Conservation (phyloP, 176 grass and related monocot genomes). For the Aegilops speltoides region DNA sequence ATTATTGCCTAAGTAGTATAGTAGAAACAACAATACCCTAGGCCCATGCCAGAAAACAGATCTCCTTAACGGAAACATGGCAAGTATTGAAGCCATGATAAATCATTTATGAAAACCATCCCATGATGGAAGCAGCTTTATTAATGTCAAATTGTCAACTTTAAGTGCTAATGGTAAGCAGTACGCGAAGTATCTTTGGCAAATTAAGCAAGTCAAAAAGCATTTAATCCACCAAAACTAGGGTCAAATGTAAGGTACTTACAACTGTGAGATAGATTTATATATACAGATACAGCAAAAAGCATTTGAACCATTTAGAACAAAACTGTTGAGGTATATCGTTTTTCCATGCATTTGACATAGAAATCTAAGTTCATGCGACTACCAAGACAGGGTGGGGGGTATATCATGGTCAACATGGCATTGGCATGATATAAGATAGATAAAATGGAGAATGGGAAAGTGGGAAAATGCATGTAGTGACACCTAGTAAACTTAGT, state of each 20-base stretch:
- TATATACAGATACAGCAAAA: background rate
- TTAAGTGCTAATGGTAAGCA: conserved; percentile 9
- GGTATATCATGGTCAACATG: conserved; percentile 6
- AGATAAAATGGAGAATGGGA: background rate
- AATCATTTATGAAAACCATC: conserved; percentile 1
- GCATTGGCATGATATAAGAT: conserved; percentile 16
- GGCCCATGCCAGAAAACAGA: background rate
- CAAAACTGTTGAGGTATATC: background rate
- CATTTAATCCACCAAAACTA: background rate
- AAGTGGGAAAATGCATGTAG: conserved; percentile 25
- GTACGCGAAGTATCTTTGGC: background rate
- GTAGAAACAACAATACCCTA: background rate
- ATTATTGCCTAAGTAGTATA: background rate
- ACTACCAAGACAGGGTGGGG: background rate
- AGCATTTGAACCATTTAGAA: background rate
- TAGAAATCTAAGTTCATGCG: background rate
- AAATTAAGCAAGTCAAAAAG: background rate
- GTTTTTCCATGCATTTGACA: background rate
- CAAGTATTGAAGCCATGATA: background rate
- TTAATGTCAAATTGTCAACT: background rate
- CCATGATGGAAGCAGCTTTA: background rate
- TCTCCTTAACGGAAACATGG: background rate
- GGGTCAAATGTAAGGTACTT: background rate
- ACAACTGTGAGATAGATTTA: conserved; percentile 7
- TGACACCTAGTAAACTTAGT: conserved; percentile 5